These are phyloP conservation scores for Monosporascus cannonballus DNA, from an alignment of 2,329 filamentous ascomycete species.

Conservation along the genomic window DNA sequence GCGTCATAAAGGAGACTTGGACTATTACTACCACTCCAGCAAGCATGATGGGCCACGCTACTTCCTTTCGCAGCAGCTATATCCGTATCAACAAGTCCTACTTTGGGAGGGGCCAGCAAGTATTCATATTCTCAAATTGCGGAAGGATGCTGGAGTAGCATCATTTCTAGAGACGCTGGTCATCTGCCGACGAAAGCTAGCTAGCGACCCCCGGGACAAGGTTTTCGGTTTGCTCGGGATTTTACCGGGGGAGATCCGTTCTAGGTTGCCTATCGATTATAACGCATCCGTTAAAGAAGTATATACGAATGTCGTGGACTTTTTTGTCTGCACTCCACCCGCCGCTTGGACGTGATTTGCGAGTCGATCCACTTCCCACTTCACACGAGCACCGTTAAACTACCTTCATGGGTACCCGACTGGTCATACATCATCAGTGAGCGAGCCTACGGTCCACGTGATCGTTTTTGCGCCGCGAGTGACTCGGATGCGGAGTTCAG, in stretches of 20 bases:
- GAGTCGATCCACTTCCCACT: slow-evolving; percentile 27
- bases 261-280: slow-evolving; percentile 26
- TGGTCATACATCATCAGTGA: slow-evolving; percentile 25
- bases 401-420: slow-evolving; percentile 31
- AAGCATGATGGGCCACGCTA: too few relatives aligned
- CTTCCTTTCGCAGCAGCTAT: not conserved
- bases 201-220: slow-evolving; percentile 29
- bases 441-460: slow-evolving; percentile 8
- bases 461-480: slow-evolving; percentile 17
- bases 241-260: slow-evolving; percentile 18
- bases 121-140: slow-evolving; percentile 1
- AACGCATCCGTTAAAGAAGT: slow-evolving; percentile 24
- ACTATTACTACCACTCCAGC: not conserved
- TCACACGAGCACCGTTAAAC: slow-evolving; percentile 14
- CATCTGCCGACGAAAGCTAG: slow-evolving; percentile 19
- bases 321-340: slow-evolving; percentile 19
- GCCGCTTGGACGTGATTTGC: slow-evolving; percentile 27
- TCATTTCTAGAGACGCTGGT: slow-evolving; percentile 20
- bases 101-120: slow-evolving; percentile 10
- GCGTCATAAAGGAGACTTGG: slow-evolving; percentile 6
- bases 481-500: slow-evolving; percentile 11
- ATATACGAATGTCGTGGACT: slow-evolving; percentile 29
- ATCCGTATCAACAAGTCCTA: slow-evolving; percentile 1
- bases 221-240: slow-evolving; percentile 30
- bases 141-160: not conserved